A percentile compares a stretch with the other conserved stretches of the same genome.
phyloP scores from a whole-genome alignment of 306 rosid species.

The Ziziphus jujuba region DNA sequence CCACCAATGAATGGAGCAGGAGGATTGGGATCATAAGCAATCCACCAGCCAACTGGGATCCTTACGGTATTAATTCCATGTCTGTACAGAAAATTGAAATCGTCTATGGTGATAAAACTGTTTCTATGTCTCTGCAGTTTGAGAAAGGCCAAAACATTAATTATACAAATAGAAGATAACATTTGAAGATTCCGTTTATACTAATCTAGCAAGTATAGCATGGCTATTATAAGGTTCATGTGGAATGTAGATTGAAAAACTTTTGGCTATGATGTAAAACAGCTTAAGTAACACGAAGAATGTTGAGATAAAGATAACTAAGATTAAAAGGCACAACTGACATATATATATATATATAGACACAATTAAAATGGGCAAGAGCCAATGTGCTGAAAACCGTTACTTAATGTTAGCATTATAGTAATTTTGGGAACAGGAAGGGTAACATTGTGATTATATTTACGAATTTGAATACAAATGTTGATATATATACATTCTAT shows the following conservation, averaged over 20 bases:
- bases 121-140: slow-evolving; percentile 84
- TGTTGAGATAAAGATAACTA: neutral
- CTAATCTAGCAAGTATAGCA: slow-evolving; percentile 2
- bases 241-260: neutral
- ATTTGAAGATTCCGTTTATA: neutral
- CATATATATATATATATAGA: neutral
- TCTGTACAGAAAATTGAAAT: slow-evolving; percentile 76
- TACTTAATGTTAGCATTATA: too few species aligned
- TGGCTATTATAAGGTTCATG: neutral
- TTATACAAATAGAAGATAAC: slow-evolving; percentile 11
- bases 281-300: neutral
- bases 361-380: neutral
- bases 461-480: too few species aligned
- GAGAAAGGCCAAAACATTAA: slow-evolving; percentile 27
- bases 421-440: too few species aligned
- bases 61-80: slow-evolving; percentile 93
- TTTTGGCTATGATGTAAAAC: neutral
- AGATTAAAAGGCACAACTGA: neutral
- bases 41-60: slow-evolving; percentile 99
- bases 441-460: too few species aligned
- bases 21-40: slow-evolving; percentile 96
- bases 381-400: neutral
- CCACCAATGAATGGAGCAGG: slow-evolving; percentile 87
- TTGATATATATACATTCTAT: too few species aligned
- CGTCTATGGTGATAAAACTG: slow-evolving; percentile 66